phyloP scores from a whole-genome alignment of 805 yeast species.

The Metschnikowia hibisci region DNA sequence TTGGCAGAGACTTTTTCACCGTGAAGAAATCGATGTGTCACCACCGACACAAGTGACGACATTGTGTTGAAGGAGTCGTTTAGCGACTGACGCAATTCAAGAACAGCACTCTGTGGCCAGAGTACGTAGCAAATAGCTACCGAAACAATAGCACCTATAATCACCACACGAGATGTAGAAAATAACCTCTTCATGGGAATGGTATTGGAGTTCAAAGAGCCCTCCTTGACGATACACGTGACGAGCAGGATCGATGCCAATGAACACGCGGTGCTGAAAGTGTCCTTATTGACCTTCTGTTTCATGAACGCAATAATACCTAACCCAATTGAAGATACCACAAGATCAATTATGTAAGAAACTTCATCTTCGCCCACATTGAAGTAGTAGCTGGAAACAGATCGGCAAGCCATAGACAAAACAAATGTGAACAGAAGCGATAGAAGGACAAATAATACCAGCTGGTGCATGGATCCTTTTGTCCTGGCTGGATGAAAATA shows the following conservation, averaged over 20 bases:
- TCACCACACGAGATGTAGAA: constrained; percentile 55
- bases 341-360: constrained; percentile 52
- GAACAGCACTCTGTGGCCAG: constrained; percentile 60
- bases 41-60: constrained; percentile 44
- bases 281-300: constrained; percentile 59
- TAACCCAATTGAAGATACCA: constrained; percentile 50
- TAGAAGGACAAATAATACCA: constrained; percentile 55
- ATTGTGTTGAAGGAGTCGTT: constrained; percentile 50
- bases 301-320: constrained; percentile 70
- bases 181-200: constrained; percentile 53
- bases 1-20: constrained; percentile 43
- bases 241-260: constrained; percentile 69
- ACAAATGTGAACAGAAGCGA: constrained; percentile 52
- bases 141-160: constrained; percentile 57
- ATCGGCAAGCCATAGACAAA: constrained; percentile 51
- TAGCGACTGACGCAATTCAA: constrained; percentile 40
- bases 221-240: constrained; percentile 71
- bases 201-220: constrained; percentile 53
- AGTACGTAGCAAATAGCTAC: constrained; percentile 57
- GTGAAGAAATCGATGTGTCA: constrained; percentile 46
- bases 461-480: constrained; percentile 76
- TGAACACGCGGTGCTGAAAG: constrained; percentile 79
- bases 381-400: constrained; percentile 44
- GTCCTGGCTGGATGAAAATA: constrained; percentile 82
- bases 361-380: constrained; percentile 43